These are phyloP conservation scores for Macrocystidia cucumis DNA, from an alignment of 1,284 basidiomycete species.

Conservation along the genomic window DNA sequence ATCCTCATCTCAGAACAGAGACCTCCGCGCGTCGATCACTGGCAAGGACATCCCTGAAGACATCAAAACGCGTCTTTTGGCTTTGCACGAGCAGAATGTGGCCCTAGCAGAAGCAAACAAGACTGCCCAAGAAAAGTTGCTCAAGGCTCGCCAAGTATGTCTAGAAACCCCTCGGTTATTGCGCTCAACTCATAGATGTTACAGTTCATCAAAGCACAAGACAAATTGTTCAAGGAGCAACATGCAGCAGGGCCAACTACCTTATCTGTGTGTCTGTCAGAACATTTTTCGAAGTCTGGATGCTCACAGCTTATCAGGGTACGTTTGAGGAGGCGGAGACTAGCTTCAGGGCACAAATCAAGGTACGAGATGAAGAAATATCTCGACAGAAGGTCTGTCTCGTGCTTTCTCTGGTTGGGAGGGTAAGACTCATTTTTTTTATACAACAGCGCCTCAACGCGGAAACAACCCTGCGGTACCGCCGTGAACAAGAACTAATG, in stretches of 20 bases:
- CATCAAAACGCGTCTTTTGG: conserved; percentile 68
- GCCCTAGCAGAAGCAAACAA: conserved; percentile 67
- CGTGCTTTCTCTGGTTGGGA: too few relatives aligned
- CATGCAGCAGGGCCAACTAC: conserved; percentile 40
- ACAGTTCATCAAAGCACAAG: conserved; percentile 89
- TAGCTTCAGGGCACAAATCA: conserved; percentile 63
- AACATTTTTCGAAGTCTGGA: not conserved
- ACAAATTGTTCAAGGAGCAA: conserved; percentile 80
- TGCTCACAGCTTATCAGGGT: conserved; percentile 25
- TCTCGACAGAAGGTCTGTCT: conserved; percentile 49
- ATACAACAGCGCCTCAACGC: conserved; percentile 37
- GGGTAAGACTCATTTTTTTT: conserved; percentile 6
- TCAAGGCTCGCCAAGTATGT: conserved; percentile 71
- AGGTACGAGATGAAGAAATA: conserved; percentile 65
- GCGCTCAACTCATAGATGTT: too few relatives aligned
- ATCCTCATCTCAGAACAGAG: conserved; percentile 30
- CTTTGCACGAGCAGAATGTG: conserved; percentile 72
- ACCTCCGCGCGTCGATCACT: conserved; percentile 65
- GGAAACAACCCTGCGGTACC: conserved; percentile 57
- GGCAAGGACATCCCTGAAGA: conserved; percentile 77
- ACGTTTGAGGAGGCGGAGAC: conserved; percentile 68
- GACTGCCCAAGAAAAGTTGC: conserved; percentile 69
- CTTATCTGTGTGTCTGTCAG: conserved; percentile 20
- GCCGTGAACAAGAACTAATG: conserved; percentile 76
- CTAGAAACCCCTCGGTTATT: too few relatives aligned